Evolutionary conservation across 768 basidiomycete genomes (phyloP).

Genomic region (Rhizopogon salebrosus): DNA sequence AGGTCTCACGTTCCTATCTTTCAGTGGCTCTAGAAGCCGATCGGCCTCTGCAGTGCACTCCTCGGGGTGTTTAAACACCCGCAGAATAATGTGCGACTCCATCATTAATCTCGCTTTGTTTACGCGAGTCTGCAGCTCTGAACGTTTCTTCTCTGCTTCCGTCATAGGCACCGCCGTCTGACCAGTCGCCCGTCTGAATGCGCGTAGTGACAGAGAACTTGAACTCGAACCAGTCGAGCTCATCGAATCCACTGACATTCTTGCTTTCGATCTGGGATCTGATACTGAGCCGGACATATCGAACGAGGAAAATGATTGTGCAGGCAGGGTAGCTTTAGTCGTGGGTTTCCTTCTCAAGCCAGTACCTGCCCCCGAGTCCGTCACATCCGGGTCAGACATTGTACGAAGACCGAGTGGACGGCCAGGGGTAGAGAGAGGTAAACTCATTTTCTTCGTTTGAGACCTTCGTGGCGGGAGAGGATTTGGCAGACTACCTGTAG

Average conservation of each 20-base stretch:
- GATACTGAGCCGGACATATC: conserved; percentile 11
- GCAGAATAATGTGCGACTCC: conserved; percentile 50
- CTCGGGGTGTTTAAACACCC: conserved; percentile 61
- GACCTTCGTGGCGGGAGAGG: conserved; percentile 4
- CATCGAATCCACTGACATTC: conserved; percentile 21
- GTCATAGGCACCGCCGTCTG: conserved; percentile 21
- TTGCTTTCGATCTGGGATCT: conserved; percentile 10
- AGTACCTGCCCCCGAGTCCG: neutral
- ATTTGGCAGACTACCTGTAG: conserved; percentile 42
- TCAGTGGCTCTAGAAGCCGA: conserved; percentile 29
- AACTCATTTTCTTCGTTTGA: conserved; percentile 3
- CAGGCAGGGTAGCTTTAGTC: neutral
- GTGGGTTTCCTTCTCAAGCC: neutral
- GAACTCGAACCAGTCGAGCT: conserved; percentile 20
- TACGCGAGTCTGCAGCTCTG: conserved; percentile 59
- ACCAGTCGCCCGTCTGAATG: conserved; percentile 3
- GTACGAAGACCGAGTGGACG: conserved; percentile 1
- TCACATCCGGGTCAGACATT: neutral
- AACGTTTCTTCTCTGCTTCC: conserved; percentile 51
- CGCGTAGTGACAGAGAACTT: conserved; percentile 7
- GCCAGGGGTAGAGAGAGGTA: neutral
- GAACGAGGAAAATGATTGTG: neutral
- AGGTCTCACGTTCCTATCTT: neutral
- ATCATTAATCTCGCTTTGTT: conserved; percentile 56
- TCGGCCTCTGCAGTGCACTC: conserved; percentile 69